Conservation (phyloP, 139 green algal species). For the Mesostigma viride region DNA sequence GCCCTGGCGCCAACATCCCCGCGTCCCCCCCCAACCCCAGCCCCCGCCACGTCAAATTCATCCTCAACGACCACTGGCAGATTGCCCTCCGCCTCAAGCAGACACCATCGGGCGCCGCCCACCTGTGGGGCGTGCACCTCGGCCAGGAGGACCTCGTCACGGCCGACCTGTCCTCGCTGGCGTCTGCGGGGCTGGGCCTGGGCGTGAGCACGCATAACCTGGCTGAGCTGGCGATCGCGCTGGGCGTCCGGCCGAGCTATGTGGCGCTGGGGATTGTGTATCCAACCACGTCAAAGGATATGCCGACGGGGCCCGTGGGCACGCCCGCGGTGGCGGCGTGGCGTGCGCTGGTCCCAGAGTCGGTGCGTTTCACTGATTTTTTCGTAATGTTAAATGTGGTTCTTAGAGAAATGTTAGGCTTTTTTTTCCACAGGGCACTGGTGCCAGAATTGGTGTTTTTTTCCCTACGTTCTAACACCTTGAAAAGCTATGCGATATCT, state of each 20-base stretch:
- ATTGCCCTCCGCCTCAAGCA: background rate
- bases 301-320: background rate
- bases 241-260: background rate
- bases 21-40: no score
- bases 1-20: no score
- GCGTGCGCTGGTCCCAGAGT: background rate
- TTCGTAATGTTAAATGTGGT: no score
- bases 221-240: background rate
- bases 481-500: no score
- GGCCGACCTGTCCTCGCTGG: background rate
- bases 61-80: background rate
- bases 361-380: no score
- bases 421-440: no score
- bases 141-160: constrained; percentile 67
- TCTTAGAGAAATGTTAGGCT: no score
- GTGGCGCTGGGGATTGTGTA: background rate
- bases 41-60: no score
- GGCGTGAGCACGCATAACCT: background rate
- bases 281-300: background rate
- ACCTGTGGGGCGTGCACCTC: constrained; percentile 58
- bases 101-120: no score
- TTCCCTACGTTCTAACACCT: no score
- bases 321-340: background rate
- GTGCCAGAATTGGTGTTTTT: no score
- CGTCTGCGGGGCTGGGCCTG: background rate